Base-by-base conservation (phyloP, 2,329 filamentous ascomycete species). In the Westerdykella sp. region DNA sequence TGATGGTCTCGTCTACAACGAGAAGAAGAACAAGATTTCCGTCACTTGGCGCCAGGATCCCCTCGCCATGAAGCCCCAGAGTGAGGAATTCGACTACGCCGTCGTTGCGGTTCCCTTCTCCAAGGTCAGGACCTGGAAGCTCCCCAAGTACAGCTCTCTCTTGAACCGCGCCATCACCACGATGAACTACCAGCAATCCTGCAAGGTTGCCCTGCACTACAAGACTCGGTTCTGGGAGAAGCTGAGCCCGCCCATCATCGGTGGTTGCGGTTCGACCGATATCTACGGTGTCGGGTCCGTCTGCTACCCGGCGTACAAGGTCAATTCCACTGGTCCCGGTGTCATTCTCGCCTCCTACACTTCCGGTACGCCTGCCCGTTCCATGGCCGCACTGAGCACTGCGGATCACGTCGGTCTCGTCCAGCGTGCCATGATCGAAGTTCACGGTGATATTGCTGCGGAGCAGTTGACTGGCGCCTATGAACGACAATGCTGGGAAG, bases 191-290 rank as follows among this genome's bases (percentile, higher is more conserved):
- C 57, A 68, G 18, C 71, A 70, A 18, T 64, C 68, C 1, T 78
- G 74, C 57, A 78, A 78, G 59, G 75, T 87, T 0, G 78, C 82
- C 0, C 73, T 87, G 2, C 81, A 84, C 61, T 87, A 84, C 69
- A 70, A 76, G 44, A 79, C 82, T 0, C 79, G 84, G 1, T 79
- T 78, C 66, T 79, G 76, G 76, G 75, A 78, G 47, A 71, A 78
- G 44, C 62, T 75, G 7, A 59, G 65, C 2, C 60, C 69, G 1
- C 75, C 77, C 5, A 86, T 87, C 59, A 71, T 77, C 46, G 83
- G 84, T 11, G 79, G 81, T 6, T 85, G 82, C 56, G 77, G 75
- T 37, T 72, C 72, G 0, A 75, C 73, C 1, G 76, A 84, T 49
- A 81, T 84, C 42, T 73, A 79, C 0, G 77, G 78, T 21, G 73